Evolutionary conservation across 148 eudicot species (phyloP), one percentile per base, ranked within the genome.

Genomic region (Bassia scoparia): DNA sequence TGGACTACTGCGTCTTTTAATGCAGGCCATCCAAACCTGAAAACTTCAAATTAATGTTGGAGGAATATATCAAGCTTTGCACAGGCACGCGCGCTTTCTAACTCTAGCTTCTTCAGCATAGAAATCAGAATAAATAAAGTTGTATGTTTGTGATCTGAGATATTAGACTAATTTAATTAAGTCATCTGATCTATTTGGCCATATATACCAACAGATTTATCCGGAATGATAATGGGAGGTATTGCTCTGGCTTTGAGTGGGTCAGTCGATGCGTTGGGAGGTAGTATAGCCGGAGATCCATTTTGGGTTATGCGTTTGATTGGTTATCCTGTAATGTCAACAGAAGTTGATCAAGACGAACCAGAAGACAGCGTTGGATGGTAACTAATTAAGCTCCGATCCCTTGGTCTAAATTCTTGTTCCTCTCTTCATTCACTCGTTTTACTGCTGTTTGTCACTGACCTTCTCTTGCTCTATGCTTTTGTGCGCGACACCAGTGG

Each of bases 241-340:
- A 89, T 95, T 52, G 93, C 97, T 82, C 80, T 91, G 71, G 97
- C 93, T 69, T 70, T 95, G 78, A 88, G 96, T 77, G 90, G 85
- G 73, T 79, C 93, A 46, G 68, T 80, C 29, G 82, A 83, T 77
- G 85, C 75, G 55, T 83, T 95, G 70, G 98, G 91, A 84, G 97
- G 93, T 29, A 75, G 79, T 35, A 84, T 72, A 67, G 98, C 98
- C 31, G 97, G 98, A 15, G 90, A 88, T 66, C 89, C 98, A 65
- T 91, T 95, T 81, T 95, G 98, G 98, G 98, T 91, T 18, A 78
- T 88, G 74, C 91, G 98, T 53, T 78, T 89, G 60, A 88, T 95
- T 54, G 98, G 97, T 65, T 95, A 95, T 71, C 98, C 98, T 54
- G 90, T 79, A 69, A 41, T 79, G n/a, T 61, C 84, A 18, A 63